phyloP scores from a whole-genome alignment of 2,329 filamentous ascomycete genomes.

The Fusarium sp. region DNA sequence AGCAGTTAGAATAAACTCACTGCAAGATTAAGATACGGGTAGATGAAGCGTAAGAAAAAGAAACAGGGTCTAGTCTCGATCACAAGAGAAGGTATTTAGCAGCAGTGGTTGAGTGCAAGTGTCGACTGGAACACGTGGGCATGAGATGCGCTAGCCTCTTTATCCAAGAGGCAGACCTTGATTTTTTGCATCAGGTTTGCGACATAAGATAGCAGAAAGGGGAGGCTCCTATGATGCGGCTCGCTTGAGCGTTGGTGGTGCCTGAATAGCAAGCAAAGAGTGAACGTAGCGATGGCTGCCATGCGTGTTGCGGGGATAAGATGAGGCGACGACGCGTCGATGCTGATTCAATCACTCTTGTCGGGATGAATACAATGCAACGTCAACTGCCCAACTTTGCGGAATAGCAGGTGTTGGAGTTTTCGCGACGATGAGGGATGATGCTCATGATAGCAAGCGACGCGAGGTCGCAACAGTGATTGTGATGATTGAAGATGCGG shows the following conservation, averaged over 20 bases:
- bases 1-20: constrained; percentile 43
- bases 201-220: not conserved
- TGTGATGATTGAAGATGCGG: constrained; percentile 17
- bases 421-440: constrained; percentile 13
- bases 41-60: constrained; percentile 24
- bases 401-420: constrained; percentile 11
- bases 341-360: constrained; percentile 48
- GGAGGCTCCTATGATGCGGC: not conserved
- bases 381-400: not conserved
- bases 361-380: constrained; percentile 21
- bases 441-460: constrained; percentile 19
- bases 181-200: constrained; percentile 20
- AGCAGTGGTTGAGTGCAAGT: constrained; percentile 14
- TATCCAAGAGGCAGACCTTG: not conserved
- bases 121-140: constrained; percentile 19
- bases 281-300: constrained; percentile 37
- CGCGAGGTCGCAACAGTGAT: constrained; percentile 16
- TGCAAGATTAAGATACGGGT: constrained; percentile 11
- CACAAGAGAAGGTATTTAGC: constrained; percentile 17
- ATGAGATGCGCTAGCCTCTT: constrained; percentile 25
- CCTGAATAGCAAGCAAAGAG: constrained; percentile 14
- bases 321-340: constrained; percentile 16
- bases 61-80: constrained; percentile 1
- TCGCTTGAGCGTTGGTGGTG: constrained; percentile 36
- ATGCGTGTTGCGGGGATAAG: constrained; percentile 9